A percentile compares a stretch with the other conserved stretches of the same genome.
Evolutionary conservation across 768 basidiomycete species (phyloP).

Genomic region (Infundibulicybe gibba): DNA sequence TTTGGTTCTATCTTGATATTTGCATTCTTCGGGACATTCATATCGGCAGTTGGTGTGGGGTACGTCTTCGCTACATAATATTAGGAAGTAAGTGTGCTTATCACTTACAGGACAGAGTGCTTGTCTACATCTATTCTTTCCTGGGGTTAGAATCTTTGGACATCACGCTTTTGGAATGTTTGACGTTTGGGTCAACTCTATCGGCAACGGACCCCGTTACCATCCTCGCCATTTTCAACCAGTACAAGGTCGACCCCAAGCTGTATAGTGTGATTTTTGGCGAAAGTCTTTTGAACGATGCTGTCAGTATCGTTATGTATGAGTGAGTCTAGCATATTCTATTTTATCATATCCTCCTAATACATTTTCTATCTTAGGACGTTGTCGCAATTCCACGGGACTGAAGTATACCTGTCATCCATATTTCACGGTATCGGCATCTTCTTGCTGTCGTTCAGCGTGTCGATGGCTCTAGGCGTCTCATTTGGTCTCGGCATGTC

Average conservation of each 20-base stretch:
- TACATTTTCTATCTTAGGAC: conserved; percentile 52
- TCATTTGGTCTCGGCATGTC: conserved; percentile 89
- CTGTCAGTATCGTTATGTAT: conserved; percentile 99
- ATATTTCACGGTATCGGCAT: conserved; percentile 97
- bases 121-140: conserved; percentile 94
- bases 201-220: conserved; percentile 98
- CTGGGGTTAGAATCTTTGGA: conserved; percentile 88
- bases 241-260: conserved; percentile 98
- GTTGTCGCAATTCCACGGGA: conserved; percentile 85
- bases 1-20: conserved; percentile 95
- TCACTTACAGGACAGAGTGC: conserved; percentile 63
- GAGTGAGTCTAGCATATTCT: conserved; percentile 63
- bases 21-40: conserved; percentile 93
- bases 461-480: conserved; percentile 93
- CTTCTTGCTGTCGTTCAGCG: conserved; percentile 92
- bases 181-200: conserved; percentile 94
- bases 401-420: conserved; percentile 81
- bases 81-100: conserved; percentile 25
- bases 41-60: conserved; percentile 96
- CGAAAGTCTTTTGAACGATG: conserved; percentile 95
- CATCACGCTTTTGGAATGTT: conserved; percentile 85
- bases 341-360: neutral
- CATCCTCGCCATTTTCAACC: conserved; percentile 96
- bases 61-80: conserved; percentile 39
- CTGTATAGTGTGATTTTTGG: conserved; percentile 97